Conservation (phyloP, 1,139 yeast species). For the Arxiozyma slooffiae region DNA sequence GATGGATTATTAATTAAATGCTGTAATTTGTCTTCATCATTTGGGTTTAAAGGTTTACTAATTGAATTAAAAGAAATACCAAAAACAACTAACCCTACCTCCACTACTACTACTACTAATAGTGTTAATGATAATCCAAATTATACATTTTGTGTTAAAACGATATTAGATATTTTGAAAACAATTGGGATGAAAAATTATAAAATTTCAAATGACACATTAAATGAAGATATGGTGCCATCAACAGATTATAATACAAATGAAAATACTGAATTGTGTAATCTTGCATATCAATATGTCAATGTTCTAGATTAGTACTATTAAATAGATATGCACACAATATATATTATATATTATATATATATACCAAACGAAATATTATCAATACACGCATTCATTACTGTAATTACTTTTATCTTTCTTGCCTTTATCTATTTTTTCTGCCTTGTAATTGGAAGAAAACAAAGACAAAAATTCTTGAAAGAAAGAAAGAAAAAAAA, state of each 20-base stretch:
- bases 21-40: conserved; percentile 26
- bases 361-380: not conserved
- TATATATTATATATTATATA: not conserved
- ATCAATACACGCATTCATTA: not conserved
- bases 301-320: conserved; percentile 18
- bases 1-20: conserved; percentile 15
- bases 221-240: not conserved
- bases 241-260: conserved; percentile 1
- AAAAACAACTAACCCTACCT: too few species aligned
- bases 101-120: not conserved
- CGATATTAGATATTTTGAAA: conserved; percentile 12
- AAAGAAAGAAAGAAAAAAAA: not conserved
- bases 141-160: conserved; percentile 7
- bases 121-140: not conserved
- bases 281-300: conserved; percentile 25
- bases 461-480: too few species aligned
- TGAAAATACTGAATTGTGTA: conserved; percentile 13
- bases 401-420: not conserved
- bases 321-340: not conserved
- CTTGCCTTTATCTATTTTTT: not conserved
- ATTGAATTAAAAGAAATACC: conserved; percentile 19
- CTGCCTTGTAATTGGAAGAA: not conserved
- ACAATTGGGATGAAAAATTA: conserved; percentile 17
- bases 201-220: conserved; percentile 15
- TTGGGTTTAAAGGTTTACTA: conserved; percentile 29